Base-by-base conservation (phyloP, 176 grass and related monocot species). In the Oryza australiensis region DNA sequence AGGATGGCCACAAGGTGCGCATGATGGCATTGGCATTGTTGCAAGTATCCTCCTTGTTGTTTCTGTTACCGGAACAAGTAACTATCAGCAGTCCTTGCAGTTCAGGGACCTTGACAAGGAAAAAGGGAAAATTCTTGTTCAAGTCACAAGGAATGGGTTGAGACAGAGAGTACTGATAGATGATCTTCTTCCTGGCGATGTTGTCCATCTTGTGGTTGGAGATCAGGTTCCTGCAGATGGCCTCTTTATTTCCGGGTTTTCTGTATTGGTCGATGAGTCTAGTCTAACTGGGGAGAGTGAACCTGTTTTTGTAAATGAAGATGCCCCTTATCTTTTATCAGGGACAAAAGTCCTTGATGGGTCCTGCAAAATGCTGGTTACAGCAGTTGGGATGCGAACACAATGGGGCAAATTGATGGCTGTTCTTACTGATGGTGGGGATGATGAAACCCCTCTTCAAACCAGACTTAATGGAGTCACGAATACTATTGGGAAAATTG, bases 191-290 rank as follows among this genome's bases (percentile, higher is more conserved):
- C 62, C 88, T 20, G 92, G 92, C 79, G 92, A 91, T 74, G 78
- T 91, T 48, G 86, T 91, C 45, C 88, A 94, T 77, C 55, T 94
- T 41, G 65, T 72, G 0, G 87, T 86, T 65, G 92, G 92, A 71
- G 92, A 94, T 84, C 92, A 91, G 86, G 79, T 94, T 70, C 88
- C 92, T 91, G 83, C 92, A 29, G 92, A 94, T 53, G 88, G 88
- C 2, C 48, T 94, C 6, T 94, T 94, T 75, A 49, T 91, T 64
- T 85, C 75, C 5, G 88, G 92, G 6, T 94, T 81, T 81, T 94
- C 92, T 32, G 68, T 86, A 37, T 69, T 91, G 65, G 65, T 94
- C 40, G 70, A 94, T 29, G 92, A 94, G 40, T 94, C 92, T 66
- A 94, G 88, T 65, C 66, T 94, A 78, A 88, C 92, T 33, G 88